A percentile compares a stretch with the other conserved stretches of the same genome.
Conservation (phyloP, 805 yeast genomes). For the Zygosaccharomyces siamensis region DNA sequence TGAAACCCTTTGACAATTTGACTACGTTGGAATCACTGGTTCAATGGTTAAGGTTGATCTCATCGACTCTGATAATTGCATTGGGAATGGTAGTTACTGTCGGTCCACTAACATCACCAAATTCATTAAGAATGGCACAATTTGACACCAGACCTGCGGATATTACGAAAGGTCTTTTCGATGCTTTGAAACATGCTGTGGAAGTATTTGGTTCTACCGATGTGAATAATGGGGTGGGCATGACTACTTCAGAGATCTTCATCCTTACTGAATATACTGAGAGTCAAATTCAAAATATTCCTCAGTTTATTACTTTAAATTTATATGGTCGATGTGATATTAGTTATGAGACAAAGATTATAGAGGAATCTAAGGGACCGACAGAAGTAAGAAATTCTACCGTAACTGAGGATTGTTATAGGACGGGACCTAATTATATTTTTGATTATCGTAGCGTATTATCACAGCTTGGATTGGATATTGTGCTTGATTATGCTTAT, state of each 20-base stretch:
- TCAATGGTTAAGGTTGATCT: constrained; percentile 19
- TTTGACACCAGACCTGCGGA: constrained; percentile 25
- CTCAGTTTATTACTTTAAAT: constrained; percentile 26
- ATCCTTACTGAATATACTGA: constrained; percentile 29
- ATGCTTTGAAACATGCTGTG: constrained; percentile 21
- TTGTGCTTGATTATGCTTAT: constrained; percentile 31
- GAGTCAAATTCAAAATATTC: constrained; percentile 23
- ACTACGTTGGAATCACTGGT: constrained; percentile 25
- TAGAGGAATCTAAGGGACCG: constrained; percentile 7
- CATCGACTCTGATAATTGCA: constrained; percentile 20
- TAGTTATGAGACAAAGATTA: constrained; percentile 11
- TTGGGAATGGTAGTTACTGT: constrained; percentile 20
- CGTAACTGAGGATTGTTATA: constrained; percentile 13
- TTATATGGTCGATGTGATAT: constrained; percentile 27
- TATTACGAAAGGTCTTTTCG: constrained; percentile 27
- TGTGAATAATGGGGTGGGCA: constrained; percentile 29
- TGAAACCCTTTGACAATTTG: constrained; percentile 22
- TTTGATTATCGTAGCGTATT: constrained; percentile 30
- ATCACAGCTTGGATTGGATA: constrained; percentile 24
- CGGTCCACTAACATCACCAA: constrained; percentile 24
- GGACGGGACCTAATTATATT: constrained; percentile 19
- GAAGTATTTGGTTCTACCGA: constrained; percentile 24
- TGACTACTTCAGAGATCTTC: constrained; percentile 31
- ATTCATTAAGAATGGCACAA: constrained; percentile 19
- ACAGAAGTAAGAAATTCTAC: constrained; percentile 16